These are phyloP conservation scores for Xerocomellus intermedius DNA, from an alignment of 768 basidiomycete genomes.

Conservation along the genomic window DNA sequence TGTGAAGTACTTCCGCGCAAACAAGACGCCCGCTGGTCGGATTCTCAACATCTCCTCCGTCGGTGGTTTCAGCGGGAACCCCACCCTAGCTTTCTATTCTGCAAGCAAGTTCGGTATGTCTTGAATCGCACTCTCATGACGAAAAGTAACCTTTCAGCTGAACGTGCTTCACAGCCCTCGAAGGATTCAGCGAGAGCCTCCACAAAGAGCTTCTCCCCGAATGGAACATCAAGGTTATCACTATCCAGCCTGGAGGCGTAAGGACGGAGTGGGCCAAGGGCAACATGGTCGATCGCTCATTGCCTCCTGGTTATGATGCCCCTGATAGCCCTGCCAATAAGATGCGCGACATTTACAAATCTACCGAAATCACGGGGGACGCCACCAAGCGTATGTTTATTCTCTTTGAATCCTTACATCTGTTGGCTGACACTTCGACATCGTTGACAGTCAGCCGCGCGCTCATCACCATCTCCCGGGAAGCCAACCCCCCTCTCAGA, in stretches of 20 bases:
- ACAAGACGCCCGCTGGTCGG: constrained; percentile 23
- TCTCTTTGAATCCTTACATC: background rate
- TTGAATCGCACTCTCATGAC: background rate
- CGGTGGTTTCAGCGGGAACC: constrained; percentile 16
- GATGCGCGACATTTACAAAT: constrained; percentile 10
- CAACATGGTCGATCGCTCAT: constrained; percentile 12
- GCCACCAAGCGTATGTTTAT: constrained; percentile 12
- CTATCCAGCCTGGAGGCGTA: constrained; percentile 21
- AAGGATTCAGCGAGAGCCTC: constrained; percentile 26
- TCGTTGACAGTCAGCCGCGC: constrained; percentile 14
- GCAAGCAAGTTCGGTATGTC: constrained; percentile 25
- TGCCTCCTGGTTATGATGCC: constrained; percentile 16
- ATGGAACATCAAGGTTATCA: constrained; percentile 29
- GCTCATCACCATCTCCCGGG: constrained; percentile 17
- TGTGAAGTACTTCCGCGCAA: constrained; percentile 32
- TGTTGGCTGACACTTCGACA: background rate
- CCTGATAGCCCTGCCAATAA: constrained; percentile 17
- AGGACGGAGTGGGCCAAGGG: constrained; percentile 22
- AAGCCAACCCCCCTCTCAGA: constrained; percentile 20
- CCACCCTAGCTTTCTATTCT: constrained; percentile 20
- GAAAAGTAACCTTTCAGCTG: background rate
- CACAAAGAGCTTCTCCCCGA: constrained; percentile 23
- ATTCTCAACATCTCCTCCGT: constrained; percentile 23
- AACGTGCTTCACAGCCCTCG: constrained; percentile 15
- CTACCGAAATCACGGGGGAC: background rate